These are phyloP conservation scores for Lepidium africanum DNA, from an alignment of 345 rosid species.

Conservation along the genomic window DNA sequence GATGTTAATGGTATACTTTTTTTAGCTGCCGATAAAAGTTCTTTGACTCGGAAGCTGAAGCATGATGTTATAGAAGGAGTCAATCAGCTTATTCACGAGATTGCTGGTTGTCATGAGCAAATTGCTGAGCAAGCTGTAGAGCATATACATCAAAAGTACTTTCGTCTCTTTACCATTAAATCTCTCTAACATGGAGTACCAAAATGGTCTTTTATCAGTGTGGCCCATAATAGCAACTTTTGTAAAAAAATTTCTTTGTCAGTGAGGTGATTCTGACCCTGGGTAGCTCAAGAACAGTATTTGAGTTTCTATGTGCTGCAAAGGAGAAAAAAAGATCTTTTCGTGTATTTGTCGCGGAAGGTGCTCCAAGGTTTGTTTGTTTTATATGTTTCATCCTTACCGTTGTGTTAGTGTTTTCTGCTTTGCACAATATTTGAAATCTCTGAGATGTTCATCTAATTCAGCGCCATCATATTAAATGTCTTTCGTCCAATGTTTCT, in stretches of 20 bases:
- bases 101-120: slow-evolving; percentile 88
- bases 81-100: slow-evolving; percentile 87
- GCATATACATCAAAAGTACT: slow-evolving; percentile 98
- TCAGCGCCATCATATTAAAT: background rate
- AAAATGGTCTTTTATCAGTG: background rate
- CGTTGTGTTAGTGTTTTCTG: background rate
- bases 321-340: slow-evolving; percentile 96
- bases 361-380: slow-evolving; percentile 85
- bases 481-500: background rate
- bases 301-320: slow-evolving; percentile 94
- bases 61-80: slow-evolving; percentile 97
- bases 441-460: background rate
- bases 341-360: slow-evolving; percentile 93
- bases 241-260: slow-evolving; percentile 18
- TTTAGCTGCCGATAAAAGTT: slow-evolving; percentile 94
- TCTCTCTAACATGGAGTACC: background rate
- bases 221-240: background rate
- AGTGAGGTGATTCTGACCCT: slow-evolving; percentile 97
- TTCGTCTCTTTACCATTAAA: background rate
- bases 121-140: slow-evolving; percentile 99
- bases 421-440: background rate
- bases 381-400: background rate
- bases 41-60: slow-evolving; percentile 80
- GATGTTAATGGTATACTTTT: slow-evolving; percentile 16
- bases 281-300: slow-evolving; percentile 94